Conservation (phyloP, 345 rosid genomes). For the Lenwebbia sp. region DNA sequence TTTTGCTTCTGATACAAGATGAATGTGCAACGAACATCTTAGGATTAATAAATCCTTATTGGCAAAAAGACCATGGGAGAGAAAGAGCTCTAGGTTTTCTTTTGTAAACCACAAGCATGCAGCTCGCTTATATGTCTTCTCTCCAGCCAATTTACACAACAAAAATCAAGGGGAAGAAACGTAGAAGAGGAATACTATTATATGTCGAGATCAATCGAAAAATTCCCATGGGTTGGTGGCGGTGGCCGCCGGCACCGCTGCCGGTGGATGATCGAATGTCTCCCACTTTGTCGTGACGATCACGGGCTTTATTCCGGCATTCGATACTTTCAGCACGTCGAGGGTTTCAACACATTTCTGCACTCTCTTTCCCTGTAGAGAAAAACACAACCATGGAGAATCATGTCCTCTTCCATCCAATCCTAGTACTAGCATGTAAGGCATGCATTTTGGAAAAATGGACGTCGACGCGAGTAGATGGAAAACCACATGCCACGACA, state of each 20-base stretch:
- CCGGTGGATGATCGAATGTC: constrained; percentile 27
- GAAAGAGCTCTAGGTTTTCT: background rate
- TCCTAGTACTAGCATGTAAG: background rate
- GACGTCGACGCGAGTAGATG: background rate
- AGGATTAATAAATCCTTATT: background rate
- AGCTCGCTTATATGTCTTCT: background rate
- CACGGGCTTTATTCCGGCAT: constrained; percentile 20
- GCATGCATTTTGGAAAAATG: background rate
- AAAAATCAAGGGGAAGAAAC: background rate
- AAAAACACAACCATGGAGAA: background rate
- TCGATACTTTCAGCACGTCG: constrained; percentile 19
- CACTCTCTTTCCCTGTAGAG: constrained; percentile 30
- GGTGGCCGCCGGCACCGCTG: background rate
- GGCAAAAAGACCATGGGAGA: background rate
- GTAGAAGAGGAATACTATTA: background rate
- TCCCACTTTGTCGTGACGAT: constrained; percentile 31
- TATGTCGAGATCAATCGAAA: constrained; percentile 22
- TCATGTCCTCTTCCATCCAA: background rate
- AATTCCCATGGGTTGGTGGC: constrained; percentile 16
- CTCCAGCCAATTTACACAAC: background rate
- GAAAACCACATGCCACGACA: background rate
- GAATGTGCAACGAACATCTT: background rate
- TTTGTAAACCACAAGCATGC: background rate
- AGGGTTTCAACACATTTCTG: constrained; percentile 39
- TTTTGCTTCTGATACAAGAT: background rate